A percentile compares a stretch with the other conserved stretches of the same genome.
phyloP scores from a whole-genome alignment of 495 filamentous ascomycete species.

The Neohortaea acidophila region DNA sequence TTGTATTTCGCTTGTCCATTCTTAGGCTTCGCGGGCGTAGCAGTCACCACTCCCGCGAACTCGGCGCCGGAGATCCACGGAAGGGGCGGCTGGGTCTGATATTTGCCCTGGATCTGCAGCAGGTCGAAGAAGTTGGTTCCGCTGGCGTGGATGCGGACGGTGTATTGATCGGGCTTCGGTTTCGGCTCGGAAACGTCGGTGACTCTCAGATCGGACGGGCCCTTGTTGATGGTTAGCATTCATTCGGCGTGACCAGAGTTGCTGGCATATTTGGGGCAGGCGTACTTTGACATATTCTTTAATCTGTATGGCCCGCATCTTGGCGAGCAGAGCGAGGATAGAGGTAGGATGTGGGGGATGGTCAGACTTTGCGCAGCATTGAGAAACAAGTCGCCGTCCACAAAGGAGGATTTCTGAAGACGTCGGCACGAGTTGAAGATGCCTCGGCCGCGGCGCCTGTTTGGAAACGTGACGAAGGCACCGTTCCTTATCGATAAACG shows the following conservation, averaged over 20 bases:
- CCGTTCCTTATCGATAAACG: too few species aligned
- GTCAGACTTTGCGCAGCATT: too few species aligned
- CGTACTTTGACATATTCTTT: constrained; percentile 66
- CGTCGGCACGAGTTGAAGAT: too few species aligned
- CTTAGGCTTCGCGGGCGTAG: constrained; percentile 27
- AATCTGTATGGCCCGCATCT: constrained; percentile 75
- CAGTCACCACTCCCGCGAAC: constrained; percentile 64
- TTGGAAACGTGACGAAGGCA: too few species aligned
- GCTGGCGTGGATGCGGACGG: constrained; percentile 73
- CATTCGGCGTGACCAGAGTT: not conserved
- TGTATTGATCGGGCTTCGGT: constrained; percentile 58
- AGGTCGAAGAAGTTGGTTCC: constrained; percentile 95
- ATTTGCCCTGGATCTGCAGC: constrained; percentile 71
- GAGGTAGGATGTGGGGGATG: too few species aligned
- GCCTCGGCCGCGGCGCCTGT: too few species aligned
- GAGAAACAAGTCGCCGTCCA: too few species aligned
- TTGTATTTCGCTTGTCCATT: constrained; percentile 40
- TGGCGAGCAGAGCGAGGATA: too few species aligned
- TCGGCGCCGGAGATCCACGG: constrained; percentile 82
- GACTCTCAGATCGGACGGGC: constrained; percentile 63
- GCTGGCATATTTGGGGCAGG: too few species aligned
- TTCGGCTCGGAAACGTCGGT: constrained; percentile 55
- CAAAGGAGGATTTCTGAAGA: too few species aligned
- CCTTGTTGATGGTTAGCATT: constrained; percentile 31
- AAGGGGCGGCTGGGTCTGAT: constrained; percentile 49